Percentiles rank a stretch among this genome's conserved stretches.
Evolutionary conservation across 352 stramenopile genomes (phyloP).

Genomic region (Phytophthora syringae): DNA sequence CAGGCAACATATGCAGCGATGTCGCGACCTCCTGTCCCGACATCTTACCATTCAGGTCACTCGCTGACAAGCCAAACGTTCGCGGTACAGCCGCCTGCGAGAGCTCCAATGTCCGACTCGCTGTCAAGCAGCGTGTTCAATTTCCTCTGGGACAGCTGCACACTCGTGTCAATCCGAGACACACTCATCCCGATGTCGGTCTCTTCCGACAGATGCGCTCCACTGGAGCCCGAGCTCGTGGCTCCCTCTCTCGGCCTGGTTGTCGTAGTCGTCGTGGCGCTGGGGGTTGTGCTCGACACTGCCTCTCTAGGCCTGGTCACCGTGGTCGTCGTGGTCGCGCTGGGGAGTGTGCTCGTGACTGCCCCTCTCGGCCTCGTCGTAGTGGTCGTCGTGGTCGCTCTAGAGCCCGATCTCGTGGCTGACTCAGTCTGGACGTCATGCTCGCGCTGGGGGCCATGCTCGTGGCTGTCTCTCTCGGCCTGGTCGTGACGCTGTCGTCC

Average conservation of each 20-base stretch:
- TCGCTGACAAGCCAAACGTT: conserved; percentile 13
- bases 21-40: background rate
- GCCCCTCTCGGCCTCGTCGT: no score
- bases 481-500: background rate
- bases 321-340: no score
- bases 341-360: no score
- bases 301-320: no score
- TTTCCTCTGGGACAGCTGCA: conserved; percentile 6
- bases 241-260: no score
- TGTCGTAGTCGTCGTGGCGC: background rate
- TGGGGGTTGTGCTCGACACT: no score
- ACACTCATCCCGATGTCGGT: background rate
- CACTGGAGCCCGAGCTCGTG: no score
- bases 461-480: background rate
- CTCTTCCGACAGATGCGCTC: no score
- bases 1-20: background rate
- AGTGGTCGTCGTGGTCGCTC: no score
- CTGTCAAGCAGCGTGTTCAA: conserved; percentile 10
- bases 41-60: background rate
- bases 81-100: conserved; percentile 13
- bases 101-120: conserved; percentile 3
- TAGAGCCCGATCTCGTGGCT: no score
- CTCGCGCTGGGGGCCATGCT: background rate
- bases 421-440: no score
- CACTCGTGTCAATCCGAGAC: conserved; percentile 20